A percentile compares a stretch with the other conserved stretches of the same genome.
phyloP scores from a whole-genome alignment of 208 protist genomes.

The Acanthamoeba triangularis region DNA sequence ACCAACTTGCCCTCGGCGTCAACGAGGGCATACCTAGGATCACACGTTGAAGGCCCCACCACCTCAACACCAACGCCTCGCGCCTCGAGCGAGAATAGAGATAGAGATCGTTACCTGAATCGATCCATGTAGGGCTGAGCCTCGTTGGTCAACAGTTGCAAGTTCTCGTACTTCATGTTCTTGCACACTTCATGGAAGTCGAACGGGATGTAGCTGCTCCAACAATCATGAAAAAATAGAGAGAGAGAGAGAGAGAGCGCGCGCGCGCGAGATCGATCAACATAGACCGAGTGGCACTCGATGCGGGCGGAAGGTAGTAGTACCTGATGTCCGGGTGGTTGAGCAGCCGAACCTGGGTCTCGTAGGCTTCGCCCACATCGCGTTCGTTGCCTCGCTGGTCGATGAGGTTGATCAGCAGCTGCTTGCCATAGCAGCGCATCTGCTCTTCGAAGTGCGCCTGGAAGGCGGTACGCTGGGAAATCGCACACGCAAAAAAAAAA shows the following conservation, averaged over 20 bases:
- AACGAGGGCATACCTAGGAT: conserved; percentile 18
- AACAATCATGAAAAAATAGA: too few relatives aligned
- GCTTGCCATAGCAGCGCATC: conserved; percentile 75
- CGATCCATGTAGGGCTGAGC: conserved; percentile 56
- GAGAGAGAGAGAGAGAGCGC: too few relatives aligned
- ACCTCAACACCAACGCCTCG: neutral
- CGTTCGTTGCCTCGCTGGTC: conserved; percentile 83
- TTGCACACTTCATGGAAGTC: conserved; percentile 91
- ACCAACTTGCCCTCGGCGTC: conserved; percentile 58
- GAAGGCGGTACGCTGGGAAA: conserved; percentile 74
- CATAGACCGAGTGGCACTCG: neutral
- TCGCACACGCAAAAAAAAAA: neutral
- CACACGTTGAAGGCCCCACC: neutral
- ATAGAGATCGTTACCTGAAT: conserved; percentile 32
- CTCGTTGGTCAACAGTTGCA: conserved; percentile 82
- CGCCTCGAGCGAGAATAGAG: neutral
- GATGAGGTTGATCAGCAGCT: conserved; percentile 83
- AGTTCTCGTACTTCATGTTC: conserved; percentile 85
- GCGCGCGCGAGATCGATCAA: too few relatives aligned
- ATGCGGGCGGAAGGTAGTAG: neutral
- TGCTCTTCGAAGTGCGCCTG: conserved; percentile 84
- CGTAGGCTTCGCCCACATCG: conserved; percentile 82
- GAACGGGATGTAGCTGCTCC: conserved; percentile 86
- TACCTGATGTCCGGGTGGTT: conserved; percentile 71
- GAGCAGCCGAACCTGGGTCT: conserved; percentile 53